A percentile compares a stretch with the other conserved stretches of the same genome.
phyloP scores from a whole-genome alignment of 139 green algal species.

The Chlamydomonas sphaeroides region DNA sequence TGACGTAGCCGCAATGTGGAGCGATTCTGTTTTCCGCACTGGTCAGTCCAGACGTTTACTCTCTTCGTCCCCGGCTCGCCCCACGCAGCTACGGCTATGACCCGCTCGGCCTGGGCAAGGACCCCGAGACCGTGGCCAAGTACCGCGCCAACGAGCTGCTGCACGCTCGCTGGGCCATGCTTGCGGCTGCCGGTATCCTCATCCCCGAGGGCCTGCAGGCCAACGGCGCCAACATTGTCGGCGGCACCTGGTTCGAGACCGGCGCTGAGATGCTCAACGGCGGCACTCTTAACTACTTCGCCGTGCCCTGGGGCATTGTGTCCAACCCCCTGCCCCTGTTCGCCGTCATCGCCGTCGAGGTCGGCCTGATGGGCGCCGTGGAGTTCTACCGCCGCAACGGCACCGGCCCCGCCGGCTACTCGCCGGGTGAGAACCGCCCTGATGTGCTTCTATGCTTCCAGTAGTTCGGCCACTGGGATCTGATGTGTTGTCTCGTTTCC shows the following conservation, averaged over 20 bases:
- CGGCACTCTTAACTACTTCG: slow-evolving; percentile 96
- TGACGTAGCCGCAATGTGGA: no score
- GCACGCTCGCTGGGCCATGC: slow-evolving; percentile 98
- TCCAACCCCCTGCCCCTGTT: slow-evolving; percentile 92
- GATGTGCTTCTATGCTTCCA: no score
- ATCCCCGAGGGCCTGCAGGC: slow-evolving; percentile 95
- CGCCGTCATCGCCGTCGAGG: slow-evolving; percentile 80
- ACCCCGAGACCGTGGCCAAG: slow-evolving; percentile 85
- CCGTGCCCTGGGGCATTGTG: slow-evolving; percentile 88
- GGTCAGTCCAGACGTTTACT: no score
- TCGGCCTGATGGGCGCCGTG: slow-evolving; percentile 87
- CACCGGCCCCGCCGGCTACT: slow-evolving; percentile 88
- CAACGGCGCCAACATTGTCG: slow-evolving; percentile 89
- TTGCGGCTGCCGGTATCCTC: slow-evolving; percentile 93
- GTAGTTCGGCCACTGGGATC: no score
- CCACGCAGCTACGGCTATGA: slow-evolving; percentile 94
- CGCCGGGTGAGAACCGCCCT: no score
- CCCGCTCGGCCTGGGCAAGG: slow-evolving; percentile 91
- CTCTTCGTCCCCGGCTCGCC: no score
- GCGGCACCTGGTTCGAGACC: slow-evolving; percentile 94
- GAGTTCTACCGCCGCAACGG: slow-evolving; percentile 88
- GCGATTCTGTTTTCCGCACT: no score
- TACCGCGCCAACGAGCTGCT: slow-evolving; percentile 94
- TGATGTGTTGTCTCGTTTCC: no score
- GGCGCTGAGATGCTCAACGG: slow-evolving; percentile 93